A percentile compares a stretch with the other conserved stretches of the same genome.
Conservation (phyloP, 352 stramenopile species). For the Blastocystis sp. region DNA sequence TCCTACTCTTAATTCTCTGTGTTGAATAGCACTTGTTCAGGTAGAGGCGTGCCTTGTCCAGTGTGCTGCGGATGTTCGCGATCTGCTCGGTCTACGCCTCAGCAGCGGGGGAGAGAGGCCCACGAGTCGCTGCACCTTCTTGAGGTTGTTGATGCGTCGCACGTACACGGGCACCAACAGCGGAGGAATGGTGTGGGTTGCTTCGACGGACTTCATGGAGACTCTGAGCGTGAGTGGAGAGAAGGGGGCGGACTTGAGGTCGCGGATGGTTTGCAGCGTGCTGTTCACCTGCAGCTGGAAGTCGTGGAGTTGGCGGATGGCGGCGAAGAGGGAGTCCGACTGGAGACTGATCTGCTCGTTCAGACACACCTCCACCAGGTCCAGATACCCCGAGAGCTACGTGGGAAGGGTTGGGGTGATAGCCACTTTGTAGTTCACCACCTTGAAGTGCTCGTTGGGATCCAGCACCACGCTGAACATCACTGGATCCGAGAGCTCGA, state of each 20-base stretch:
- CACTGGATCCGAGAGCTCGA: constrained; percentile 46
- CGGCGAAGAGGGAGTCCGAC: constrained; percentile 39
- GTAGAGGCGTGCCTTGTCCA: background rate
- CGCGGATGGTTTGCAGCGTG: constrained; percentile 10
- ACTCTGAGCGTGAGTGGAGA: background rate
- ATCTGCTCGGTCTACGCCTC: constrained; percentile 32
- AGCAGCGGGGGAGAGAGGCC: background rate
- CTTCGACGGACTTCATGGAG: background rate
- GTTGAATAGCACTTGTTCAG: background rate
- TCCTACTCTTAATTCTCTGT: background rate
- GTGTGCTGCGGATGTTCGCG: constrained; percentile 18
- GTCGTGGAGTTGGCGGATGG: constrained; percentile 45
- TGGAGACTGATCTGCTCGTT: constrained; percentile 53
- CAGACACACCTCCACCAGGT: constrained; percentile 51
- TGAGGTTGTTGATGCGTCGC: constrained; percentile 26
- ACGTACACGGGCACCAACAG: constrained; percentile 23
- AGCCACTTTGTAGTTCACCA: constrained; percentile 42
- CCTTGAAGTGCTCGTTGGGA: constrained; percentile 55
- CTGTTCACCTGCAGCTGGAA: constrained; percentile 28
- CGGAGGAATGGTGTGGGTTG: constrained; percentile 41
- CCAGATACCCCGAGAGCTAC: constrained; percentile 36
- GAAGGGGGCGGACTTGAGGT: background rate
- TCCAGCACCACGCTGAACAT: constrained; percentile 43
- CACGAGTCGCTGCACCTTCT: constrained; percentile 29
- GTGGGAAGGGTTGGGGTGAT: background rate